These are phyloP conservation scores for Cryomyces minteri DNA, from an alignment of 495 filamentous ascomycete genomes.

Conservation along the genomic window DNA sequence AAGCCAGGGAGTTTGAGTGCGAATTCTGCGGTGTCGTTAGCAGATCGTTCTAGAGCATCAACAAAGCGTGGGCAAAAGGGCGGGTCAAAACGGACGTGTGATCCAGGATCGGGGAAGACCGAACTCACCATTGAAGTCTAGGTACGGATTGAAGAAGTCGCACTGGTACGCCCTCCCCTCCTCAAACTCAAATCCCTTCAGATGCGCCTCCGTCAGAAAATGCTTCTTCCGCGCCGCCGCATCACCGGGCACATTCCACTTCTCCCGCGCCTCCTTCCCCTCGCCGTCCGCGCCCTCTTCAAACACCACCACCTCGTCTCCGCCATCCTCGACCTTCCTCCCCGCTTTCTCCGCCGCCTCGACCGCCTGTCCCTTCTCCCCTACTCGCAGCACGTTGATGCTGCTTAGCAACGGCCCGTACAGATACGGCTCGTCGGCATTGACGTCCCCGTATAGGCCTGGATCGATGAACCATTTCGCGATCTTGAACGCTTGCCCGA, in stretches of 20 bases:
- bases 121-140: slow-evolving; percentile 55
- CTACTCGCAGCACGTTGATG: slow-evolving; percentile 51
- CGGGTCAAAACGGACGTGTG: slow-evolving; percentile 31
- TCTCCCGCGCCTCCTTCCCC: slow-evolving; percentile 31
- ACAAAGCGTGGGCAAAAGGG: not conserved
- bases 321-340: slow-evolving; percentile 22
- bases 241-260: slow-evolving; percentile 20
- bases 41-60: not conserved
- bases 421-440: slow-evolving; percentile 69
- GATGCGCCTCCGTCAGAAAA: slow-evolving; percentile 24
- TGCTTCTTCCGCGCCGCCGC: slow-evolving; percentile 18
- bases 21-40: slow-evolving; percentile 32
- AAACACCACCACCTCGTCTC: slow-evolving; percentile 5
- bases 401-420: slow-evolving; percentile 59
- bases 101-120: not conserved
- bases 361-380: slow-evolving; percentile 22
- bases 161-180: slow-evolving; percentile 42
- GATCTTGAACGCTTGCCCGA: slow-evolving; percentile 58
- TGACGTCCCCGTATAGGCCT: slow-evolving; percentile 68
- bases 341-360: slow-evolving; percentile 20
- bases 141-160: slow-evolving; percentile 87
- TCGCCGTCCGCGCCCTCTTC: slow-evolving; percentile 28
- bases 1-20: slow-evolving; percentile 61
- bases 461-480: slow-evolving; percentile 81
- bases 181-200: slow-evolving; percentile 37